phyloP scores from a whole-genome alignment of 192 early-diverging fungal genomes.

The Coemansia aciculifera region DNA sequence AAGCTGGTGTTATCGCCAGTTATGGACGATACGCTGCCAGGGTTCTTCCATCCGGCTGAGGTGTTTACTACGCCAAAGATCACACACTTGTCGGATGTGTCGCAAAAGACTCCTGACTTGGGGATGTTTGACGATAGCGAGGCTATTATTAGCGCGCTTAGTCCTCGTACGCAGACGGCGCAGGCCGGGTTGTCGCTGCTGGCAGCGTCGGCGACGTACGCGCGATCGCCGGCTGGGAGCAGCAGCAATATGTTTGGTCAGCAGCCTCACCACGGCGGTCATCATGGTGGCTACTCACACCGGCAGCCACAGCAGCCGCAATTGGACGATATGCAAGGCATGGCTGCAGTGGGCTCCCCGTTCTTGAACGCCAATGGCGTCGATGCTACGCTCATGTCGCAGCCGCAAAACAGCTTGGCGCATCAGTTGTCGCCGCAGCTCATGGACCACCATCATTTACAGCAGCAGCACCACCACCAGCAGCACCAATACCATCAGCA shows the following conservation, averaged over 20 bases:
- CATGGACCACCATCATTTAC: conserved; percentile 12
- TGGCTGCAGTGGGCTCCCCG: conserved; percentile 22
- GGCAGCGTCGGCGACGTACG: conserved; percentile 48
- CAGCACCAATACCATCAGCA: neutral
- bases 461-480: neutral
- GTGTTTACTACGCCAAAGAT: conserved; percentile 51
- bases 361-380: conserved; percentile 35
- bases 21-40: conserved; percentile 18
- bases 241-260: neutral
- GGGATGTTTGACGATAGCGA: conserved; percentile 46
- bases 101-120: conserved; percentile 35
- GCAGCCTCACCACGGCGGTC: neutral
- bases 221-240: conserved; percentile 21
- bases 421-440: conserved; percentile 43
- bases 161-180: conserved; percentile 50
- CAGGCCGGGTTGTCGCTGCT: conserved; percentile 48
- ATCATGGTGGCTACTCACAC: neutral
- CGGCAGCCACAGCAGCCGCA: neutral
- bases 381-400: conserved; percentile 52
- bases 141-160: conserved; percentile 29
- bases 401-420: conserved; percentile 53
- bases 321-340: conserved; percentile 7
- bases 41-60: conserved; percentile 43
- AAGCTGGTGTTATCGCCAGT: conserved; percentile 19
- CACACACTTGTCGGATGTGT: conserved; percentile 22